phyloP scores from a whole-genome alignment of 495 filamentous ascomycete species.

The Lindgomyces ingoldianus region DNA sequence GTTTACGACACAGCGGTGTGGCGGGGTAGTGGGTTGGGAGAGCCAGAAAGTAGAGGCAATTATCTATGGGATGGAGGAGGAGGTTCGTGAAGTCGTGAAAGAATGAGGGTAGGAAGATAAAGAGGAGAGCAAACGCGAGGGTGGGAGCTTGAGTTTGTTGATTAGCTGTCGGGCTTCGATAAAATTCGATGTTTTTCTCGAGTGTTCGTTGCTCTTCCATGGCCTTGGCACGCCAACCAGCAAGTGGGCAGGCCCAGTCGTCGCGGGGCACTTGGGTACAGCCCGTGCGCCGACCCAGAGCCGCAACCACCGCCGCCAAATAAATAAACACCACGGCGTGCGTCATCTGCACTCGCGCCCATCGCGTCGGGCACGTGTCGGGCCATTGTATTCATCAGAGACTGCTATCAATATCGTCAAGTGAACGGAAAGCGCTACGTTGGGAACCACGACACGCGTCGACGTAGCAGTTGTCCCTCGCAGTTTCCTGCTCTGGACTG shows the following conservation, averaged over 20 bases:
- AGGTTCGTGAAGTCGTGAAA: neutral
- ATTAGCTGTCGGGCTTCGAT: neutral
- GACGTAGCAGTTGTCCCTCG: no score
- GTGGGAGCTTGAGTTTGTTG: slow-evolving; percentile 9
- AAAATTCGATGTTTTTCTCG: slow-evolving; percentile 3
- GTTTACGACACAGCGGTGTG: slow-evolving; percentile 26
- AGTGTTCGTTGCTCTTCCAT: slow-evolving; percentile 5
- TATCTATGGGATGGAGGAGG: neutral
- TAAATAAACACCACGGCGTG: neutral
- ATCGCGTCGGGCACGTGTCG: neutral
- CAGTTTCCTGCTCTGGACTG: no score
- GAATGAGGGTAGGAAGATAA: neutral
- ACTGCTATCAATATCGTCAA: no score
- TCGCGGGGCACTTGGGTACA: slow-evolving; percentile 2
- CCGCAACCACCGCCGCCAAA: neutral
- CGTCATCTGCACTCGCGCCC: neutral
- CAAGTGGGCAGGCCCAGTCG: neutral
- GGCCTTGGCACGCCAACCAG: neutral
- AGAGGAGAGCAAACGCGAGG: neutral
- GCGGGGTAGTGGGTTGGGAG: slow-evolving; percentile 15
- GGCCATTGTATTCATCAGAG: no score
- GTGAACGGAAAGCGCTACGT: no score
- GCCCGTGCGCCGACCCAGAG: neutral
- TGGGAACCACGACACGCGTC: no score
- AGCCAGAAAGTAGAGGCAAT: neutral